Percentiles rank a stretch among this genome's conserved stretches.
Evolutionary conservation across 352 stramenopile genomes (phyloP).

Genomic region (Pythium diclinum): DNA sequence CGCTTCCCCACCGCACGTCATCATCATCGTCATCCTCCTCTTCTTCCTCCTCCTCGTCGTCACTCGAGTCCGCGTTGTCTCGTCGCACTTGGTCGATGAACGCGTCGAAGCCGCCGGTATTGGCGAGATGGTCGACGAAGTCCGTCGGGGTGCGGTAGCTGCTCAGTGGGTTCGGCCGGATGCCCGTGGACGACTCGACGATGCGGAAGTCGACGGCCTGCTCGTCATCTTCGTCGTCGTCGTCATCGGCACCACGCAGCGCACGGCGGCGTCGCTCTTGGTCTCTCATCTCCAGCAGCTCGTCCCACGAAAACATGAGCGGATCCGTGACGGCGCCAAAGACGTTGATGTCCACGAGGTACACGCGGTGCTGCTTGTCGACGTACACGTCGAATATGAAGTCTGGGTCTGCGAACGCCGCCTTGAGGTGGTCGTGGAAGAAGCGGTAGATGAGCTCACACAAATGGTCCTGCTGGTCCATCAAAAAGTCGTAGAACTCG

Average conservation of each 20-base stretch:
- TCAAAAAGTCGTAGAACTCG: conserved; percentile 90
- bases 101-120: conserved; percentile 66
- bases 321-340: conserved; percentile 90
- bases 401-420: conserved; percentile 64
- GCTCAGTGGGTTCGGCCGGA: conserved; percentile 65
- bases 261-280: conserved; percentile 20
- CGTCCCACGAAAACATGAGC: conserved; percentile 92
- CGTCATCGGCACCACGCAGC: conserved; percentile 1
- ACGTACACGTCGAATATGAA: conserved; percentile 95
- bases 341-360: conserved; percentile 95
- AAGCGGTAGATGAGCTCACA: conserved; percentile 70
- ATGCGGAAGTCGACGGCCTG: conserved; percentile 76
- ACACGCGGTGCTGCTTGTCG: conserved; percentile 90
- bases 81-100: conserved; percentile 82
- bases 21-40: conserved; percentile 28
- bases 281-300: conserved; percentile 51
- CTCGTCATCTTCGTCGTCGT: conserved; percentile 23
- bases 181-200: conserved; percentile 60
- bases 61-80: conserved; percentile 47
- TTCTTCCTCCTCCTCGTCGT: conserved; percentile 26
- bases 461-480: conserved; percentile 63
- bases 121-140: conserved; percentile 75
- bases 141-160: conserved; percentile 84
- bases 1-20: conserved; percentile 30
- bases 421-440: conserved; percentile 34